Conservation (phyloP, 1,284 basidiomycete genomes). For the Dichomitus squalens region DNA sequence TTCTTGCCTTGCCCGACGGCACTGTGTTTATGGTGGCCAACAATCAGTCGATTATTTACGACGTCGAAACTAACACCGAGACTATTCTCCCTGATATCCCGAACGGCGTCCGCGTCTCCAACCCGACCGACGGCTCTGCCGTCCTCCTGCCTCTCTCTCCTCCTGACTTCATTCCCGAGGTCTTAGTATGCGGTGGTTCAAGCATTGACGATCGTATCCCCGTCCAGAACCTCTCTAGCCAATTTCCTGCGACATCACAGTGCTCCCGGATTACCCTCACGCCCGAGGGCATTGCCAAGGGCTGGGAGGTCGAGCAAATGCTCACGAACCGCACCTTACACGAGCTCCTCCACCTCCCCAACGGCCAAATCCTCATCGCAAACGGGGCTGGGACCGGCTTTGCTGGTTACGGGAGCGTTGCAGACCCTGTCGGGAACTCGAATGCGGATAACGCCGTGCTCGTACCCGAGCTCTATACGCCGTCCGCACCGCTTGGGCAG, state of each 20-base stretch:
- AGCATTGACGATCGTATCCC: slow-evolving; percentile 33
- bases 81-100: slow-evolving; percentile 46
- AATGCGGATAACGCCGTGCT: slow-evolving; percentile 50
- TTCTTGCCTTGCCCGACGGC: slow-evolving; percentile 37
- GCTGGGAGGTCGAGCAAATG: slow-evolving; percentile 32
- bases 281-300: slow-evolving; percentile 23
- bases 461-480: slow-evolving; percentile 54
- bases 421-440: slow-evolving; percentile 36
- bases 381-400: slow-evolving; percentile 49
- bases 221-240: slow-evolving; percentile 36
- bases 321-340: slow-evolving; percentile 44
- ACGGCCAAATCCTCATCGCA: slow-evolving; percentile 51
- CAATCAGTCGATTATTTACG: slow-evolving; percentile 38
- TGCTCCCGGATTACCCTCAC: slow-evolving; percentile 36
- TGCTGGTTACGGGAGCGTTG: slow-evolving; percentile 42
- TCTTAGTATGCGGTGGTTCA: slow-evolving; percentile 52
- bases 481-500: slow-evolving; percentile 43
- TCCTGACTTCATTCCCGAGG: too few relatives aligned
- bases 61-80: slow-evolving; percentile 38
- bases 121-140: slow-evolving; percentile 50
- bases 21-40: slow-evolving; percentile 48
- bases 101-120: slow-evolving; percentile 45
- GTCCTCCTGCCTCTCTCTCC: slow-evolving; percentile 51
- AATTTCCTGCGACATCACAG: slow-evolving; percentile 44
- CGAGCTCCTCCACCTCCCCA: slow-evolving; percentile 52